A percentile compares a stretch with the other conserved stretches of the same genome.
Evolutionary conservation across 805 yeast species (phyloP).

Genomic region (Ogataea kodamae): DNA sequence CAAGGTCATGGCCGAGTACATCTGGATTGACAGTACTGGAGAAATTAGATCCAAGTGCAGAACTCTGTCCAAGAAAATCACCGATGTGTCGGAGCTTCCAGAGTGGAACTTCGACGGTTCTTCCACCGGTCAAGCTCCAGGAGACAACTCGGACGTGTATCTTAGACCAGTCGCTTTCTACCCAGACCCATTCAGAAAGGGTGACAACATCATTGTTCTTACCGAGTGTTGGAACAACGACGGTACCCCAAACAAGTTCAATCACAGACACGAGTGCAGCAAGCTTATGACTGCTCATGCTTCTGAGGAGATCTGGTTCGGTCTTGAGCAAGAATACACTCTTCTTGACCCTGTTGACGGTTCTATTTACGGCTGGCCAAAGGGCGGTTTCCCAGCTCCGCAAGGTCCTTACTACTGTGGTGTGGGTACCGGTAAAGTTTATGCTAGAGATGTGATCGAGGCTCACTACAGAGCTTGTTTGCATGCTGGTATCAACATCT

Average conservation of each 20-base stretch:
- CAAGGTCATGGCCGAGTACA: slow-evolving; percentile 87
- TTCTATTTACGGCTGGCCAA: slow-evolving; percentile 96
- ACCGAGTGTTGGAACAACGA: slow-evolving; percentile 98
- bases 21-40: slow-evolving; percentile 96
- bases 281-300: slow-evolving; percentile 92
- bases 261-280: slow-evolving; percentile 96
- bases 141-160: slow-evolving; percentile 92
- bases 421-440: slow-evolving; percentile 98
- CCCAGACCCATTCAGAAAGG: slow-evolving; percentile 97
- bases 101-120: slow-evolving; percentile 99
- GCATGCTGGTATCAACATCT: slow-evolving; percentile 82
- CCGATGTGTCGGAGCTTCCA: slow-evolving; percentile 81
- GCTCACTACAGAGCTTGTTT: slow-evolving; percentile 99
- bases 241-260: slow-evolving; percentile 97
- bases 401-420: slow-evolving; percentile 99
- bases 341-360: slow-evolving; percentile 81
- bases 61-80: slow-evolving; percentile 68
- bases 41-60: slow-evolving; percentile 91
- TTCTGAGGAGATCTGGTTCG: slow-evolving; percentile 88
- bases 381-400: slow-evolving; percentile 99
- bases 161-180: slow-evolving; percentile 93
- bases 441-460: slow-evolving; percentile 96
- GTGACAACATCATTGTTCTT: slow-evolving; percentile 92
- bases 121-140: slow-evolving; percentile 98
- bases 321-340: slow-evolving; percentile 98